Base-by-base conservation (phyloP, 495 filamentous ascomycete genomes). In the Cenococcum geophilum region DNA sequence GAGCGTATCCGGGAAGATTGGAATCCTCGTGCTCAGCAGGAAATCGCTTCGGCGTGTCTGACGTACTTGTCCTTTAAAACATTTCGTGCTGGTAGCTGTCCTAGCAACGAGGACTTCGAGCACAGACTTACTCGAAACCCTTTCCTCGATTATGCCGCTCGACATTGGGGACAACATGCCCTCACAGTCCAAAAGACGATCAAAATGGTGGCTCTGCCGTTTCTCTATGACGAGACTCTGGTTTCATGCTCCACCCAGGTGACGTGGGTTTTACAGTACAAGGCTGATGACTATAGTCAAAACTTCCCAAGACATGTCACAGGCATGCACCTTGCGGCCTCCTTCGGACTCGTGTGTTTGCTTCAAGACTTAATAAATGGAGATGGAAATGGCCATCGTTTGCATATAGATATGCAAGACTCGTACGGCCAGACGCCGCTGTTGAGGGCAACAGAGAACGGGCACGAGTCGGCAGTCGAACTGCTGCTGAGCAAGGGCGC, bases 11-110 rank as follows among this genome's bases (percentile, higher is more conserved):
- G 23, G 36, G 2, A 5, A 36, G 5, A 16, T n/a, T 55, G 53
- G 53, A 35, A 3, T 55, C 53, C 8, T 35, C 11, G 22, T 22
- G 36, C 8, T 5, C 27, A 8, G 16, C 2, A 36, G 53, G 27
- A 55, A 14, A 55, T 55, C 4, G 4, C 53, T 5, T n/a, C 6
- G 5, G 20, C 32, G 1, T 55, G 36, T 36, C 53, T 55, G 12
- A 55, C 53, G 5, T 55, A 55, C 25, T 16, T 55, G 5, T 36
- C 18, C 6, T 55, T 55, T n/a, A 21, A 55, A 18, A 21, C 53
- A 3, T 42, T 55, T 21, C 4, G 1, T 11, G 4, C 2, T 27
- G 20, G 36, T 1, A 16, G 25, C 32, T 36, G 6, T 35, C 5
- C 8, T 5, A n/a, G 12, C 5, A 5, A 55, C 4, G 25, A 14